Evolutionary conservation across 2,329 filamentous ascomycete genomes (phyloP).

Genomic region (Aspergillus sp.): DNA sequence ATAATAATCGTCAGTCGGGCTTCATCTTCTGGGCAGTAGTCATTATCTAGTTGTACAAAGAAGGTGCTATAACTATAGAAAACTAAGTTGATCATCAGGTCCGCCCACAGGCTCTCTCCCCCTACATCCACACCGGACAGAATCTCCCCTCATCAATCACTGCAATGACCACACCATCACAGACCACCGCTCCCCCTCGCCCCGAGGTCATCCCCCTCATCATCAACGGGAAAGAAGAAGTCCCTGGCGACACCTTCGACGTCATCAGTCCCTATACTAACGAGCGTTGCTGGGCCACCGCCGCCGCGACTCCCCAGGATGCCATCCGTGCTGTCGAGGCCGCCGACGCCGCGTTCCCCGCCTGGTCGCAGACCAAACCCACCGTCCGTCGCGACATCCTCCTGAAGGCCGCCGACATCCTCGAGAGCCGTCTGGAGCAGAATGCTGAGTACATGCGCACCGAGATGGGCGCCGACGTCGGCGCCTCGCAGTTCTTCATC

Average conservation of each 20-base stretch:
- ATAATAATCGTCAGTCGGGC: too few species aligned
- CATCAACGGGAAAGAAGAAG: slow-evolving; percentile 39
- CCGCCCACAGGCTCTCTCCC: not conserved
- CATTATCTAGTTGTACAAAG: too few species aligned
- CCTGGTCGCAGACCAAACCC: slow-evolving; percentile 65
- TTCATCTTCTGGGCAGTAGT: too few species aligned
- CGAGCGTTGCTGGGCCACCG: slow-evolving; percentile 53
- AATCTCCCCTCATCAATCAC: not conserved
- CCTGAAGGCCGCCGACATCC: slow-evolving; percentile 65
- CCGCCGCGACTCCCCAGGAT: slow-evolving; percentile 49
- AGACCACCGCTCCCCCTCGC: slow-evolving; percentile 2
- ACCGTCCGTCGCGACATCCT: slow-evolving; percentile 66
- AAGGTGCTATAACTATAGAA: too few species aligned
- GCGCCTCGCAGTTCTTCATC: slow-evolving; percentile 30
- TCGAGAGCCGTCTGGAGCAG: slow-evolving; percentile 46
- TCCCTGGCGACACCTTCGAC: slow-evolving; percentile 29
- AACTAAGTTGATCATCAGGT: not conserved
- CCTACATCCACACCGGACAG: not conserved
- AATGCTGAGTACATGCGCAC: slow-evolving; percentile 57
- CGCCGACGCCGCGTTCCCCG: slow-evolving; percentile 62
- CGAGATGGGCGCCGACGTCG: slow-evolving; percentile 52
- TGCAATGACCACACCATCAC: slow-evolving; percentile 7
- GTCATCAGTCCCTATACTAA: slow-evolving; percentile 57
- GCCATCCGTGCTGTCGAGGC: slow-evolving; percentile 51
- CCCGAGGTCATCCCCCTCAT: slow-evolving; percentile 32